Evolutionary conservation across 305 asterid species (phyloP).

Genomic region (Rubia occidens): DNA sequence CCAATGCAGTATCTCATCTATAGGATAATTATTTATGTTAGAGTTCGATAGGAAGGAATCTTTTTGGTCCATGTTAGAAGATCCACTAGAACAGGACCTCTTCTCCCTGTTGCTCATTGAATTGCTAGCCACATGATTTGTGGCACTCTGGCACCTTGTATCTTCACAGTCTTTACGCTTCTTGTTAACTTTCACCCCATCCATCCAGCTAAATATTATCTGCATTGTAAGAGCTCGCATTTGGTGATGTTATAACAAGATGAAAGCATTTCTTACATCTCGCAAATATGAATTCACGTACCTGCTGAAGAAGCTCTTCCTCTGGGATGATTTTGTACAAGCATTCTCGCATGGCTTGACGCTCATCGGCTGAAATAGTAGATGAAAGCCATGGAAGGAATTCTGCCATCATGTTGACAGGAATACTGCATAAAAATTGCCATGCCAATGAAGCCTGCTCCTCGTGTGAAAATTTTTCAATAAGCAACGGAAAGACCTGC

Average conservation of each 20-base stretch:
- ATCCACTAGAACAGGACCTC: constrained; percentile 44
- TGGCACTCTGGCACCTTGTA: constrained; percentile 21
- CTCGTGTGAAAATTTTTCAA: constrained; percentile 81
- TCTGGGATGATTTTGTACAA: constrained; percentile 74
- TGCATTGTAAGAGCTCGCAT: constrained; percentile 27
- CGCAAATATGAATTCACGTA: constrained; percentile 26
- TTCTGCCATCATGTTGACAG: constrained; percentile 97
- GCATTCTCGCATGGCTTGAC: constrained; percentile 85
- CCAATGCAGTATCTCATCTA: constrained; percentile 91
- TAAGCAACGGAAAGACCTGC: constrained; percentile 83
- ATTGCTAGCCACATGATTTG: constrained; percentile 23
- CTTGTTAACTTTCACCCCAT: constrained; percentile 57
- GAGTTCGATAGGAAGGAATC: constrained; percentile 34
- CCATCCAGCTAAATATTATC: constrained; percentile 98
- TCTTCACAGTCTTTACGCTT: constrained; percentile 67
- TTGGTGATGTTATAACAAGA: constrained; percentile 14
- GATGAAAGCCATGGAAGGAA: constrained; percentile 97
- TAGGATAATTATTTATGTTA: constrained; percentile 37
- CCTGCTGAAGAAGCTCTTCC: constrained; percentile 88
- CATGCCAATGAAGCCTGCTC: constrained; percentile 98
- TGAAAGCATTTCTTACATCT: constrained; percentile 11
- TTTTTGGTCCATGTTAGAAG: constrained; percentile 31
- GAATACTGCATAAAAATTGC: constrained; percentile 97
- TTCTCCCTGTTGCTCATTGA: constrained; percentile 27
- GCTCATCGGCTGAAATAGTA: constrained; percentile 73